phyloP scores from a whole-genome alignment of 2,329 filamentous ascomycete species.

The Colletotrichum gigasporum region DNA sequence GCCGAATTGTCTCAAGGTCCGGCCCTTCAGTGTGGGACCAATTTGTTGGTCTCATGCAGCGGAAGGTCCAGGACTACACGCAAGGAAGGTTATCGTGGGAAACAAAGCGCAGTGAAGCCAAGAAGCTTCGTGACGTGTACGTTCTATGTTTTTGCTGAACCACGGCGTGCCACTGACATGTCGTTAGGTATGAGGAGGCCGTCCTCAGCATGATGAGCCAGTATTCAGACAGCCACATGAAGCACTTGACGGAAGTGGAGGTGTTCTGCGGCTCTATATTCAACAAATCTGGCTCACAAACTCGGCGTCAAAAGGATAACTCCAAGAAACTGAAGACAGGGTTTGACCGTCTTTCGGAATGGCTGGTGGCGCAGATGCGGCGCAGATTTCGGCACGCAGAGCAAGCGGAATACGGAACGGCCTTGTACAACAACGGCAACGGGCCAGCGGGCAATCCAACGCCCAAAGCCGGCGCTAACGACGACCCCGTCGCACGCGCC shows the following conservation, averaged over 20 bases:
- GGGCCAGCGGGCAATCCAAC: not conserved
- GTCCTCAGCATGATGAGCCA: constrained; percentile 52
- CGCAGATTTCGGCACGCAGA: constrained; percentile 1
- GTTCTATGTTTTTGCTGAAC: constrained; percentile 17
- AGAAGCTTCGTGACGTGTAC: constrained; percentile 57
- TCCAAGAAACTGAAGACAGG: constrained; percentile 62
- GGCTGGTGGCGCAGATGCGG: constrained; percentile 49
- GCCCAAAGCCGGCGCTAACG: not conserved
- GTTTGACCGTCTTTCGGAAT: constrained; percentile 56
- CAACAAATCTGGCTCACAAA: constrained; percentile 59
- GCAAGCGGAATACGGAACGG: not conserved
- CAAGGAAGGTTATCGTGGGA: constrained; percentile 42
- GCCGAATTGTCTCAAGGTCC: constrained; percentile 36
- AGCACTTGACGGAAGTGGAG: constrained; percentile 58
- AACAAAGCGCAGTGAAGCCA: constrained; percentile 47
- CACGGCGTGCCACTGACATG: not conserved
- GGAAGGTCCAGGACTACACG: constrained; percentile 40
- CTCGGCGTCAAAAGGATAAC: constrained; percentile 59
- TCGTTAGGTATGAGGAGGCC: constrained; percentile 54
- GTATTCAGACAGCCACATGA: constrained; percentile 55
- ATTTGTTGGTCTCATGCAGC: constrained; percentile 43
- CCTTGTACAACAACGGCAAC: constrained; percentile 34
- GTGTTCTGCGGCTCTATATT: constrained; percentile 66
- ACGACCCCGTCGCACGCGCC: constrained; percentile 7
- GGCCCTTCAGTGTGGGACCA: constrained; percentile 54